Evolutionary conservation across 2,329 filamentous ascomycete genomes (phyloP).

Genomic region (Pseudogymnoascus pannorum): DNA sequence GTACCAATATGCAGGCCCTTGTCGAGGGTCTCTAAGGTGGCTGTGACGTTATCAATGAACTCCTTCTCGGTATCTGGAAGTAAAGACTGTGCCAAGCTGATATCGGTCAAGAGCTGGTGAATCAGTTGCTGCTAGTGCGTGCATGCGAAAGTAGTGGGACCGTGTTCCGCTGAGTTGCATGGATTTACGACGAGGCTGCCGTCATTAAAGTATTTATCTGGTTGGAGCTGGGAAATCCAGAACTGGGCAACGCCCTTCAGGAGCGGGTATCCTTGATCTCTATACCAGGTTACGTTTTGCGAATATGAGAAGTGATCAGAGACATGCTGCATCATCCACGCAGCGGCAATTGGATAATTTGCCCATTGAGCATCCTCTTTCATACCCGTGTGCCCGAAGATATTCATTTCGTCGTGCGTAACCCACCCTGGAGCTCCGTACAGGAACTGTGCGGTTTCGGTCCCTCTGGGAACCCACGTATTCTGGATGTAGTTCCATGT

Average conservation of each 20-base stretch:
- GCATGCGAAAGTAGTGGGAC: constrained; percentile 46
- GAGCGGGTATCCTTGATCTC: constrained; percentile 43
- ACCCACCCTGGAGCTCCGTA: constrained; percentile 49
- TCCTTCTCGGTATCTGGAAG: constrained; percentile 22
- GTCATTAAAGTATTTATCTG: constrained; percentile 43
- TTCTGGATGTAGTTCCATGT: constrained; percentile 47
- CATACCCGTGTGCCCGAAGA: constrained; percentile 49
- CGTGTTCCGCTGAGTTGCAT: constrained; percentile 52
- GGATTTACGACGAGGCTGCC: constrained; percentile 48
- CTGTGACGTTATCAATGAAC: constrained; percentile 32
- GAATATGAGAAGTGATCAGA: constrained; percentile 50
- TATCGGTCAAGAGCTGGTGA: constrained; percentile 20
- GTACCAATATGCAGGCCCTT: constrained; percentile 41
- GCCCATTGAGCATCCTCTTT: constrained; percentile 38
- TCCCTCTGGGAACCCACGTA: constrained; percentile 46
- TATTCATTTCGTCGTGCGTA: constrained; percentile 50
- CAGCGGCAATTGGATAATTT: constrained; percentile 38
- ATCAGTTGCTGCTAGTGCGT: constrained; percentile 47
- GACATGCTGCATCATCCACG: constrained; percentile 55
- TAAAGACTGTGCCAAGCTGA: background rate
- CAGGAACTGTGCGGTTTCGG: constrained; percentile 44
- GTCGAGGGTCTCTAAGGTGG: constrained; percentile 40
- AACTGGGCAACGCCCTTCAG: constrained; percentile 47
- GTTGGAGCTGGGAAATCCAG: constrained; percentile 46
- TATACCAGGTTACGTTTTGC: constrained; percentile 39